A percentile compares a stretch with the other conserved stretches of the same genome.
phyloP scores from a whole-genome alignment of 257 asterid species.

The Ligustrum vulgare region DNA sequence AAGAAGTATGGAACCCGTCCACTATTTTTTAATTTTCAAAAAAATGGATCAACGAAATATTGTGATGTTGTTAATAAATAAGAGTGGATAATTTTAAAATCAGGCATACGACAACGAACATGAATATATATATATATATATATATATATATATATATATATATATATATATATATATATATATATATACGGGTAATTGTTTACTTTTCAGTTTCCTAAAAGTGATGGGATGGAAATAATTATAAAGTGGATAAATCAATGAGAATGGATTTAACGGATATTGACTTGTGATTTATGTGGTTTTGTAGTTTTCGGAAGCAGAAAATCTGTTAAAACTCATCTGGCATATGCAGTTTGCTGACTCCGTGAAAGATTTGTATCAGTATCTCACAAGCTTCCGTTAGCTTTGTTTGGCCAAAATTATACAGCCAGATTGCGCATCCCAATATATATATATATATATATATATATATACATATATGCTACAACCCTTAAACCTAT shows the following conservation, averaged over 20 bases:
- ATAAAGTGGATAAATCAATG: not conserved
- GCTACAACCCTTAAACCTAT: not conserved
- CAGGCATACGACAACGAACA: no score
- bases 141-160: no score
- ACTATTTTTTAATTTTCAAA: no score
- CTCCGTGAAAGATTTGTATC: conserved; percentile 25
- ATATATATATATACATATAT: no score
- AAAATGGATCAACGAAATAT: no score
- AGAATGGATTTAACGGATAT: not conserved
- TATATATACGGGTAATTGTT: no score
- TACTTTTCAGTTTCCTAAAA: not conserved
- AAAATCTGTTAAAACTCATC: conserved; percentile 17
- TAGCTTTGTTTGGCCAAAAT: conserved; percentile 52
- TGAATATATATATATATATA: no score
- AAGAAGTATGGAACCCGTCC: not conserved
- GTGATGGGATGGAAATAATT: not conserved
- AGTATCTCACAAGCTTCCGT: conserved; percentile 42
- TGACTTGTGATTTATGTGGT: not conserved
- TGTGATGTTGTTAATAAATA: no score
- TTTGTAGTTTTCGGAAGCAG: not conserved
- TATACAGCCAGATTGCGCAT: conserved; percentile 15
- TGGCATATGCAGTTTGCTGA: conserved; percentile 33
- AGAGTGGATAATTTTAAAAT: no score
- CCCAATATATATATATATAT: not conserved
- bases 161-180: no score